Percentiles rank a stretch among this genome's conserved stretches.
These are phyloP conservation scores for Pachysolen tannophilus DNA, from an alignment of 805 yeast genomes.

Conservation along the genomic window DNA sequence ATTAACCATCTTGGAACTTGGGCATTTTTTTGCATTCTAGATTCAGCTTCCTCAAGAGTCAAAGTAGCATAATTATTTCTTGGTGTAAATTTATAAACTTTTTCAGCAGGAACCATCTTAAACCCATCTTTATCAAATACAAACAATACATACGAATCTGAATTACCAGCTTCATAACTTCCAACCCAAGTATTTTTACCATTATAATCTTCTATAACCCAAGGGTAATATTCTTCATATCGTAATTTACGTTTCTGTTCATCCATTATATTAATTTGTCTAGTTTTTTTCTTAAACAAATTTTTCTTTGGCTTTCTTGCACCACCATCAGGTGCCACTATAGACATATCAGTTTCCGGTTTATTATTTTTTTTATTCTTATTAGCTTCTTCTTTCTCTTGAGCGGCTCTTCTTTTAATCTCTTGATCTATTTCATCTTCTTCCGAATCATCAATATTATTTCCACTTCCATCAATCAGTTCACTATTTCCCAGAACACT, in stretches of 20 bases:
- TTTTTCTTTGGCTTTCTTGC: constrained; percentile 60
- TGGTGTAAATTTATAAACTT: constrained; percentile 88
- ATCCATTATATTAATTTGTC: constrained; percentile 74
- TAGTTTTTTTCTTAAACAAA: constrained; percentile 67
- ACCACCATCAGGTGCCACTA: constrained; percentile 89
- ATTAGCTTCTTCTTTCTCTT: constrained; percentile 16
- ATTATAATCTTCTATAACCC: constrained; percentile 97
- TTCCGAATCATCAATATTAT: constrained; percentile 21
- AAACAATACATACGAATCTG: constrained; percentile 78
- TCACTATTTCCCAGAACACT: constrained; percentile 21
- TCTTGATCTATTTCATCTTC: constrained; percentile 16
- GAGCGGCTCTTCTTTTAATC: constrained; percentile 13
- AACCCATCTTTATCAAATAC: constrained; percentile 84
- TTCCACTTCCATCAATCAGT: constrained; percentile 30
- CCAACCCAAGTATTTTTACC: constrained; percentile 95
- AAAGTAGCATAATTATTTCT: constrained; percentile 89
- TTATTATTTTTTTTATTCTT: constrained; percentile 23
- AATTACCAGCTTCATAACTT: constrained; percentile 75
- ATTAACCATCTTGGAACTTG: constrained; percentile 90
- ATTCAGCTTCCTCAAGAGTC: constrained; percentile 94
- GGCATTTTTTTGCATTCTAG: constrained; percentile 75
- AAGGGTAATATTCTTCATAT: constrained; percentile 94
- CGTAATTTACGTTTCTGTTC: constrained; percentile 78
- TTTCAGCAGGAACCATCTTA: constrained; percentile 91
- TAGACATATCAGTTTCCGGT: constrained; percentile 42